These are phyloP conservation scores for Nyctanthes arbortristis DNA, from an alignment of 257 asterid species.

Conservation along the genomic window DNA sequence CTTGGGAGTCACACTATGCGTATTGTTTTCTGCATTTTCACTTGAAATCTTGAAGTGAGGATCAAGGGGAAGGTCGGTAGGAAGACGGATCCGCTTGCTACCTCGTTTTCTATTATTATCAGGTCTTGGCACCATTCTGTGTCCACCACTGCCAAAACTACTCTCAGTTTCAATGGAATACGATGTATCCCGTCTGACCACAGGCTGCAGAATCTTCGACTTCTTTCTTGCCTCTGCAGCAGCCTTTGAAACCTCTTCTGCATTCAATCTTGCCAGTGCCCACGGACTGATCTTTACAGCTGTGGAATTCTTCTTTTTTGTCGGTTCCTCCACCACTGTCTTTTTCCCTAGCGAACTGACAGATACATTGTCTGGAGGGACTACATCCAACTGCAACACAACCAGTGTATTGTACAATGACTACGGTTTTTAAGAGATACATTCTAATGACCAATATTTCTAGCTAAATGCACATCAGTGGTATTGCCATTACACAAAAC, in stretches of 20 bases:
- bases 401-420: neutral
- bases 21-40: constrained; percentile 33
- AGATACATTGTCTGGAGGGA: constrained; percentile 79
- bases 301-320: constrained; percentile 68
- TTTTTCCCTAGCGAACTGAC: constrained; percentile 85
- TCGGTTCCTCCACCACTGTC: constrained; percentile 55
- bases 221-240: constrained; percentile 96
- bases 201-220: constrained; percentile 80
- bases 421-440: too few relatives aligned
- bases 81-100: constrained; percentile 77
- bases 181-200: constrained; percentile 48
- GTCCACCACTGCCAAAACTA: constrained; percentile 69
- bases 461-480: too few relatives aligned
- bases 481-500: too few relatives aligned
- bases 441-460: too few relatives aligned
- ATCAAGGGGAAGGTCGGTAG: constrained; percentile 68
- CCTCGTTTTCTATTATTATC: constrained; percentile 68
- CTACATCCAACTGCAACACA: constrained; percentile 75
- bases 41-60: constrained; percentile 37
- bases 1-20: constrained; percentile 32
- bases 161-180: constrained; percentile 49
- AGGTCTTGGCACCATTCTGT: constrained; percentile 41
- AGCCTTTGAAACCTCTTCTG: constrained; percentile 87
- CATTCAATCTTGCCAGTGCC: constrained; percentile 86
- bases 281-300: constrained; percentile 97